Evolutionary conservation across 1,139 yeast species (phyloP), one percentile per base, ranked within the genome.

Genomic region (Kurtzmaniella quercitrusa): DNA sequence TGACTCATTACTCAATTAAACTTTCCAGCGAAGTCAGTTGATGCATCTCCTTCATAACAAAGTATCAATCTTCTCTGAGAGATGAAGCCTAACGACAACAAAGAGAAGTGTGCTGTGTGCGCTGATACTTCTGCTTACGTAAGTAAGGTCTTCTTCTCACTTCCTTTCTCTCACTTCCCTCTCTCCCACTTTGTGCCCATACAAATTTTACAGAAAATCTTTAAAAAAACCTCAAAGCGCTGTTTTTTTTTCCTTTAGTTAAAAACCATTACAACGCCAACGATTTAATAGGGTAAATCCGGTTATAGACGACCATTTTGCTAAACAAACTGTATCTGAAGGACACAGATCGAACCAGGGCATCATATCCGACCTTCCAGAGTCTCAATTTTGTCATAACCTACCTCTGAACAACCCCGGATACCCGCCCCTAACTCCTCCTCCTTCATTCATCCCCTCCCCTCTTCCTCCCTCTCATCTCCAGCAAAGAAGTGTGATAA

Each of bases 221-320:
- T 45, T 42, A 46, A 46, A 46, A 46, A 38, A 42, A 34, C 39
- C 39, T 40, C 34, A 43, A 45, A 39, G 48, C 46, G 48, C 48
- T 34, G 23, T 34, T 34, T 34, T 33, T 34, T 34, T 27, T 27
- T 27, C 31, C 31, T 27, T 27, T 10, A 27, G 14, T 12, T 27
- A 27, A 27, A n/a, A 27, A 27, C 31, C 14, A 27, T 27, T 10
- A 5, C 31, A 27, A 6, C 31, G 10, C 31, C 31, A 27, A 27
- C 31, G 31, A 11, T 10, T 27, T 5, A 6, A n/a, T 10, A 10
- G 14, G 14, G 5, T 27, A 4, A 27, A 10, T 27, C 14, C 14
- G 31, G 31, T 27, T 27, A 10, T 10, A 11, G 31, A 27, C 14
- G 10, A 27, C 31, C 31, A 10, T 7, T 7, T 27, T 27, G 31